A percentile compares a stretch with the other conserved stretches of the same genome.
Conservation (phyloP, 306 rosid genomes). For the Sicyos edulis region DNA sequence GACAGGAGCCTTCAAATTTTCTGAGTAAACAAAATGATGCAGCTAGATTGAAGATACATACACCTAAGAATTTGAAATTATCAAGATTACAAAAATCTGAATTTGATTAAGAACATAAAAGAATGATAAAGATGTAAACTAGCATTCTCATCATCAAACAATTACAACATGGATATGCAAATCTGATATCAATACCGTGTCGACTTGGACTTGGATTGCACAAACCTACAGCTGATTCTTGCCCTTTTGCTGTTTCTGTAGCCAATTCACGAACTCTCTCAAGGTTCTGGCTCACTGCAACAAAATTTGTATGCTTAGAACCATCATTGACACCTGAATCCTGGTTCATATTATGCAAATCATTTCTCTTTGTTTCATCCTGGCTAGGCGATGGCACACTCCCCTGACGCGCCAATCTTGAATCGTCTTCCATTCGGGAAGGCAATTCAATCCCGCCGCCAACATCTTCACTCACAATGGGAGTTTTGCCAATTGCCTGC, state of each 20-base stretch:
- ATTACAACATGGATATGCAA: background rate
- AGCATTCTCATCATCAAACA: background rate
- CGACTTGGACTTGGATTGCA: background rate
- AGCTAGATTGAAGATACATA: background rate
- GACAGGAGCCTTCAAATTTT: conserved; percentile 25
- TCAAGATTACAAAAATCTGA: background rate
- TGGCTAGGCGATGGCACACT: background rate
- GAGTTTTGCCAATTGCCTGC: background rate
- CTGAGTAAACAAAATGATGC: conserved; percentile 20
- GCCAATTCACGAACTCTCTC: conserved; percentile 6
- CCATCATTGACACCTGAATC: background rate
- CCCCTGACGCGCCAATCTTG: background rate
- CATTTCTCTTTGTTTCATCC: background rate
- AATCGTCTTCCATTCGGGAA: background rate
- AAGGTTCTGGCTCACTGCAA: background rate
- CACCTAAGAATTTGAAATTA: background rate
- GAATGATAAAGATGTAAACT: background rate
- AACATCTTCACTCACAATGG: background rate
- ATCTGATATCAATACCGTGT: conserved; percentile 18
- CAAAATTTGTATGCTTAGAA: background rate
- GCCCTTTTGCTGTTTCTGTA: conserved; percentile 13
- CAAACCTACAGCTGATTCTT: background rate
- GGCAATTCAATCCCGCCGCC: conserved; percentile 21
- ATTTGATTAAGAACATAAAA: background rate
- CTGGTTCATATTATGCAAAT: background rate